Evolutionary conservation across 768 basidiomycete genomes (phyloP).

Genomic region (Mycena crocata): DNA sequence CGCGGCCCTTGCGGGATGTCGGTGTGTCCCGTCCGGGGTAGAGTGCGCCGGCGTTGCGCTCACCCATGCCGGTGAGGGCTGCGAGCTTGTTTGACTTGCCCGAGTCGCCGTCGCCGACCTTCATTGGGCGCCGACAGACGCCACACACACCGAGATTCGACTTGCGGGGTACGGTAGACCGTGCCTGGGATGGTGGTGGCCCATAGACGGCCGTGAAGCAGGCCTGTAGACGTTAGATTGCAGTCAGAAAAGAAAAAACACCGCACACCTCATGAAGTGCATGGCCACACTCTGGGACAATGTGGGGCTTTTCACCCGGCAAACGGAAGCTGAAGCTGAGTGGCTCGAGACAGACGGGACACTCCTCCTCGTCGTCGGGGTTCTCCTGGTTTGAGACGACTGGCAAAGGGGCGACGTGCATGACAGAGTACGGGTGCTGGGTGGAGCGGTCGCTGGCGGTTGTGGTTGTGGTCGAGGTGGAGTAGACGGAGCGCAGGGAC

Average conservation of each 20-base stretch:
- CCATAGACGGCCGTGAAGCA: no score
- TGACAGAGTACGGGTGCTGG: conserved; percentile 67
- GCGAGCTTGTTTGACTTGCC: conserved; percentile 95
- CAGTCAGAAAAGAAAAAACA: conserved; percentile 10
- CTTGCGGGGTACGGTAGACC: conserved; percentile 69
- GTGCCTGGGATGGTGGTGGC: conserved; percentile 66
- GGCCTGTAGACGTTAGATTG: conserved; percentile 23
- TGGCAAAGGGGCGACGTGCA: conserved; percentile 75
- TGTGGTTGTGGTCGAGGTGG: conserved; percentile 55
- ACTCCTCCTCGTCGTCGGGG: conserved; percentile 86
- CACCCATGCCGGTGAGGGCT: conserved; percentile 90
- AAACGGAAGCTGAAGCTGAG: conserved; percentile 93
- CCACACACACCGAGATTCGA: conserved; percentile 95
- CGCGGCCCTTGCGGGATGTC: conserved; percentile 55
- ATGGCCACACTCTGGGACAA: conserved; percentile 97
- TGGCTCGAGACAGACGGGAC: conserved; percentile 96
- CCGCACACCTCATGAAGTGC: conserved; percentile 88
- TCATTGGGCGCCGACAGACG: conserved; percentile 97
- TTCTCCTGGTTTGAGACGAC: conserved; percentile 75
- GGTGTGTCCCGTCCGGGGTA: conserved; percentile 81
- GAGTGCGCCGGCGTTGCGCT: conserved; percentile 62
- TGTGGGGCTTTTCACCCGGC: conserved; percentile 96
- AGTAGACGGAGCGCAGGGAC: conserved; percentile 64
- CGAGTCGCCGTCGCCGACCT: conserved; percentile 88
- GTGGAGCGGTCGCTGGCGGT: conserved; percentile 51